Conservation (phyloP, 208 protist genomes). For the Trypanosoma brucei region DNA sequence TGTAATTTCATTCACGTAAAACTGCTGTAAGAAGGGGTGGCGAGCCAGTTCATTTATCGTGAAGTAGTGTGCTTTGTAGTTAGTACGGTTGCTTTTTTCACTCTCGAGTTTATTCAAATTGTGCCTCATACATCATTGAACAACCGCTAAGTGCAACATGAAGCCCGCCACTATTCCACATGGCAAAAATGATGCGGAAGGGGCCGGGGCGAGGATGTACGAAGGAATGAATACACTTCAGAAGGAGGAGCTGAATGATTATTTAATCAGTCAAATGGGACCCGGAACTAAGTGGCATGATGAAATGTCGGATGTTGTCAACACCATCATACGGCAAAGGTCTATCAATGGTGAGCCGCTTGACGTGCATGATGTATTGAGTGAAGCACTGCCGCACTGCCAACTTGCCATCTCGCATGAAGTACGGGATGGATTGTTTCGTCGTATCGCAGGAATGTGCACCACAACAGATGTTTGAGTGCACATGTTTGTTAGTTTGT, state of each 20-base stretch:
- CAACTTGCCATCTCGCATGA: constrained; percentile 35
- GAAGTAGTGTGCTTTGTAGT: no score
- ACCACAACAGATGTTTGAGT: no score
- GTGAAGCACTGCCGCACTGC: constrained; percentile 49
- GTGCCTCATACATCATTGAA: no score
- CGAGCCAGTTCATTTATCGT: no score
- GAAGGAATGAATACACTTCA: constrained; percentile 39
- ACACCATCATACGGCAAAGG: constrained; percentile 31
- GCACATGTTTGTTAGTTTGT: no score
- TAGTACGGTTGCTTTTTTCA: no score
- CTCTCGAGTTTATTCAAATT: no score
- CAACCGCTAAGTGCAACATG: no score
- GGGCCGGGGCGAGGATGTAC: constrained; percentile 27
- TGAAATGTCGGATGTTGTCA: constrained; percentile 11
- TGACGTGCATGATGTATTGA: constrained; percentile 45
- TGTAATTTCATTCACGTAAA: no score
- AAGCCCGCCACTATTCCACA: no score
- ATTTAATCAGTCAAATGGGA: constrained; percentile 24
- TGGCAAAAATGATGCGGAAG: no score
- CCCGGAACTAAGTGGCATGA: constrained; percentile 6
- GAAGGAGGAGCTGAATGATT: constrained; percentile 43
- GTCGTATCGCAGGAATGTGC: constrained; percentile 18
- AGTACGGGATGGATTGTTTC: constrained; percentile 68
- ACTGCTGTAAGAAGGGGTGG: no score
- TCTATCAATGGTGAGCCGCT: constrained; percentile 40